A percentile compares a stretch with the other conserved stretches of the same genome.
Conservation (phyloP, 768 basidiomycete species). For the Tylopilus sp. region DNA sequence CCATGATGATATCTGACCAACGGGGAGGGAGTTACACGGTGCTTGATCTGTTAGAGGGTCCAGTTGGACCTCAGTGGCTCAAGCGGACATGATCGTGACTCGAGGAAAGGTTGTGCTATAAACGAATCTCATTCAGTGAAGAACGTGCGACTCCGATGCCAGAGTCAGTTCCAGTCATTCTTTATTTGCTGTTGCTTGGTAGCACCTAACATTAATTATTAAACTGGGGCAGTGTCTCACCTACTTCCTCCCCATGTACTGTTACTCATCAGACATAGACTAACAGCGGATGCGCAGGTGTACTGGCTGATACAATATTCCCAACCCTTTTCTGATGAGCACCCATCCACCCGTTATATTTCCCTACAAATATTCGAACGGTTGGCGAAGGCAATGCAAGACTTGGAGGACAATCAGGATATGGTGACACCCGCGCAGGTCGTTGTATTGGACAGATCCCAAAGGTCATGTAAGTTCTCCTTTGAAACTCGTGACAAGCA, state of each 20-base stretch:
- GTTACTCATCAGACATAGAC: slow-evolving; percentile 72
- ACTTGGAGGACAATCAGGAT: slow-evolving; percentile 67
- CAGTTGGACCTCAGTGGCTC: slow-evolving; percentile 68
- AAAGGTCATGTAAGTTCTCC: slow-evolving; percentile 46
- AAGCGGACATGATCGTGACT: slow-evolving; percentile 57
- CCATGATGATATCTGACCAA: slow-evolving; percentile 45
- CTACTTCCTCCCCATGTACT: slow-evolving; percentile 84
- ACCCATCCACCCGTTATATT: slow-evolving; percentile 59
- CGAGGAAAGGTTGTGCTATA: slow-evolving; percentile 8
- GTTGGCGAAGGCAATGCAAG: slow-evolving; percentile 53
- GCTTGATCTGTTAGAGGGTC: slow-evolving; percentile 62
- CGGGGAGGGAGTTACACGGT: slow-evolving; percentile 31
- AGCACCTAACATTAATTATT: slow-evolving; percentile 20
- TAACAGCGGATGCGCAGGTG: slow-evolving; percentile 70
- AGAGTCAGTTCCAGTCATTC: slow-evolving; percentile 13
- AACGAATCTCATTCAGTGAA: slow-evolving; percentile 3
- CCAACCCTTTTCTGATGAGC: too few relatives aligned
- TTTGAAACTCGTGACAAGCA: neutral
- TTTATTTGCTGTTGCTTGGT: slow-evolving; percentile 19
- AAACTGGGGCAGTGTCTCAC: slow-evolving; percentile 79
- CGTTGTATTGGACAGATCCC: slow-evolving; percentile 84
- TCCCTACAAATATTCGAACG: slow-evolving; percentile 67
- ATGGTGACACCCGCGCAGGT: slow-evolving; percentile 74
- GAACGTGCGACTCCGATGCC: slow-evolving; percentile 4
- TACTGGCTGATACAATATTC: neutral